phyloP scores from a whole-genome alignment of 257 asterid genomes.

The Ajuga chamaepitys region DNA sequence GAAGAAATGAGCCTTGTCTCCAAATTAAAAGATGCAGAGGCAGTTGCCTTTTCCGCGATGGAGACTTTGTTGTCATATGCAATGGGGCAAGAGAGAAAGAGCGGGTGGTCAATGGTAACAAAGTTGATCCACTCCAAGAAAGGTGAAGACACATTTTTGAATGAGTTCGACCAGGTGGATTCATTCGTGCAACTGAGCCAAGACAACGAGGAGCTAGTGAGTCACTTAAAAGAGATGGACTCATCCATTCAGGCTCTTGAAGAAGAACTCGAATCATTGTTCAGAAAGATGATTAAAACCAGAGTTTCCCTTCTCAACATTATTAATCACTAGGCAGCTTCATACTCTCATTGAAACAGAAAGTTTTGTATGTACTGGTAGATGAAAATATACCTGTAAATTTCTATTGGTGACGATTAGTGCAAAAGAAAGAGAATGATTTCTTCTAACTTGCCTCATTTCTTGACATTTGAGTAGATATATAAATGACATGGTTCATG shows the following conservation, averaged over 20 bases:
- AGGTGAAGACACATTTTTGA: neutral
- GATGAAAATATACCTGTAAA: neutral
- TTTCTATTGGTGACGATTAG: neutral
- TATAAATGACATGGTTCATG: too few relatives aligned
- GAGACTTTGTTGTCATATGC: slow-evolving; percentile 20
- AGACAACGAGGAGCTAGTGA: slow-evolving; percentile 8
- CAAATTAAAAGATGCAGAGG: slow-evolving; percentile 23
- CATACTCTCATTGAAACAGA: neutral
- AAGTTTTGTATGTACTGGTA: slow-evolving; percentile 5
- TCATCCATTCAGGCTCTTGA: slow-evolving; percentile 21
- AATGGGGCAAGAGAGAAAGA: slow-evolving; percentile 13
- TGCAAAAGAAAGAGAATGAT: neutral
- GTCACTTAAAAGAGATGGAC: slow-evolving; percentile 25
- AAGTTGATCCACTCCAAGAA: slow-evolving; percentile 21
- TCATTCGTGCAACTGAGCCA: slow-evolving; percentile 6
- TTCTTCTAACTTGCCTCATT: neutral
- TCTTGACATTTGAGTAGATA: neutral
- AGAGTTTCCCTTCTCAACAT: slow-evolving; percentile 38
- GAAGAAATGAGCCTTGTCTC: neutral
- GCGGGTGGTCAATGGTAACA: slow-evolving; percentile 22
- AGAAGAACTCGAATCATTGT: slow-evolving; percentile 25
- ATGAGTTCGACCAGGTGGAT: slow-evolving; percentile 5
- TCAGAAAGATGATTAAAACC: slow-evolving; percentile 29
- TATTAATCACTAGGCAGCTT: slow-evolving; percentile 26
- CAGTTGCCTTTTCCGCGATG: slow-evolving; percentile 16